Evolutionary conservation across 1,284 basidiomycete species (phyloP).

Genomic region (Ceratobasidium sp.): DNA sequence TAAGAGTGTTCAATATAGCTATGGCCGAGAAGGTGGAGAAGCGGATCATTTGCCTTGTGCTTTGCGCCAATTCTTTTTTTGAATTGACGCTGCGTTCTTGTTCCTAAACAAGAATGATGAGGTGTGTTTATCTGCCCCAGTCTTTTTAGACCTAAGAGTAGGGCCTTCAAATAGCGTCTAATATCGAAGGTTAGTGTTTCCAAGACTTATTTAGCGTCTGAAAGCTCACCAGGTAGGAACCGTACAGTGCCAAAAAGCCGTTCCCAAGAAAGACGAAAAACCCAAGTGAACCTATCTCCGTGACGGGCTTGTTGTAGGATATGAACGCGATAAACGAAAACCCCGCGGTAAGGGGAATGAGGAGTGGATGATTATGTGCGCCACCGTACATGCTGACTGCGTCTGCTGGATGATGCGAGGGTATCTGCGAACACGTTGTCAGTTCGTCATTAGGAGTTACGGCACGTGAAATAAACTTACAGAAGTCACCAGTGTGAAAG

Average conservation of each 20-base stretch:
- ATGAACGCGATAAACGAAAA: conserved; percentile 67
- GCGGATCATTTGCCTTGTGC: conserved; percentile 39
- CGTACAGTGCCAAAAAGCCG: conserved; percentile 67
- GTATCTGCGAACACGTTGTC: conserved; percentile 6
- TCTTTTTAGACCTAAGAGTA: conserved; percentile 69
- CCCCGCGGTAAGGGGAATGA: conserved; percentile 66
- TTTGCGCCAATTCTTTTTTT: conserved; percentile 73
- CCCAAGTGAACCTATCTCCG: conserved; percentile 64
- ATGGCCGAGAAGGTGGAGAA: not conserved
- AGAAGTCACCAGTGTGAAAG: conserved; percentile 67
- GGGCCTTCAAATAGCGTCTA: conserved; percentile 73
- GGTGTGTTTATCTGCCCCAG: conserved; percentile 81
- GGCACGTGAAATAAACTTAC: conserved; percentile 55
- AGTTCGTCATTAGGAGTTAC: not conserved
- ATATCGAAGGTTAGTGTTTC: not conserved
- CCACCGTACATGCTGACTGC: conserved; percentile 17
- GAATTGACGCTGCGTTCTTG: conserved; percentile 72
- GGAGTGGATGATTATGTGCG: conserved; percentile 64
- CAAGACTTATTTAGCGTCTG: conserved; percentile 40
- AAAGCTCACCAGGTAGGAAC: conserved; percentile 72
- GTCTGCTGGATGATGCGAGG: conserved; percentile 38
- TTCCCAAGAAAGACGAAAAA: conserved; percentile 63
- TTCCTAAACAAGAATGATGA: conserved; percentile 81
- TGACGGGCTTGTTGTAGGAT: conserved; percentile 63
- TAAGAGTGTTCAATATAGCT: not conserved